Base-by-base conservation (phyloP, 805 yeast genomes). In the Candida wancherniae region DNA sequence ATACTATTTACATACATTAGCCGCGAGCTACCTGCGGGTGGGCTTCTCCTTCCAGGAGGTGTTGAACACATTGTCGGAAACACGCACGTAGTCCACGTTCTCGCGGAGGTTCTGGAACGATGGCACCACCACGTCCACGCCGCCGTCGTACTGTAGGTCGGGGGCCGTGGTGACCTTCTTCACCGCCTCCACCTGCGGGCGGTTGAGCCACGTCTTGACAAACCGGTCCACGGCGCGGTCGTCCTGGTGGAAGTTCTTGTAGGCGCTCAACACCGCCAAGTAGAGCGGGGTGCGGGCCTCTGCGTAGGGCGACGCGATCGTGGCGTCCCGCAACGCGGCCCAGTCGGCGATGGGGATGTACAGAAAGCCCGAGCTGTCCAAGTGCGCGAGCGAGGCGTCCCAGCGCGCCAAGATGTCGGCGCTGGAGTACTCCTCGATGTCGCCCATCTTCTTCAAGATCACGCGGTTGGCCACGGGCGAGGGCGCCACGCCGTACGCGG, bases 341-440 rank as follows among this genome's bases (percentile, higher is more conserved):
- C 90, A 83, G 58, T 82, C 90, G 8, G 92, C 90, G 52, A 76
- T 77, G 5, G 90, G 87, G 44, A 83, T 77, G 50, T 77, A 80
- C 22, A 56, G 59, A 57, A 72, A 74, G 8, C 77, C 76, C 65
- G 68, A 26, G 56, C 57, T 72, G 37, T 79, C 77, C 41, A 74
- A 69, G 22, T 45, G 41, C 8, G 40, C 28, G 23, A 78, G 56
- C 26, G 72, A 57, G 28, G 71, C 69, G 37, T 66, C 61, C 86
- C 85, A 80, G 40, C 67, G 66, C 19, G 55, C 48, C 39, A 76
- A 54, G 38, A 85, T 79, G 35, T 75, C 80, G 6, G 57, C 59
- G 26, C 45, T 42, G 26, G 72, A 57, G 19, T 73, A 62, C 23
- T 72, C 73, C 32, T 70, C 69, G 26, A 84, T 69, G 9, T 75